These are phyloP conservation scores for Vigna unguiculata DNA, from an alignment of 306 rosid genomes.

Conservation along the genomic window DNA sequence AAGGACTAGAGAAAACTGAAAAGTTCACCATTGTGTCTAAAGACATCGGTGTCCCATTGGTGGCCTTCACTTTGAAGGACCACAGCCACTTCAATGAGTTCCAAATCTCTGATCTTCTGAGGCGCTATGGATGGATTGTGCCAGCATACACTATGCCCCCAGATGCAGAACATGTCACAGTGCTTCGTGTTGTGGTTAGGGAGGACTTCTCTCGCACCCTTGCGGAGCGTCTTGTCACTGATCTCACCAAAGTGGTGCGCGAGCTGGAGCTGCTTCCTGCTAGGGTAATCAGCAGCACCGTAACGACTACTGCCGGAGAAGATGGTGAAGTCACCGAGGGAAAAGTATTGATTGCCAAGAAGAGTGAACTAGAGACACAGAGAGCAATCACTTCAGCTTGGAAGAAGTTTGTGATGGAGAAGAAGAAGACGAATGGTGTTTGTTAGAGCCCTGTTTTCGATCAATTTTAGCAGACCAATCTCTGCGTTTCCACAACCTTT, in stretches of 20 bases:
- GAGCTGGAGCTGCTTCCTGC: conserved; percentile 77
- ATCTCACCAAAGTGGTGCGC: conserved; percentile 66
- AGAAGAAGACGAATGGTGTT: conserved; percentile 73
- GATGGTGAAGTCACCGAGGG: conserved; percentile 12
- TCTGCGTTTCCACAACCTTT: not conserved
- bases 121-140: conserved; percentile 90
- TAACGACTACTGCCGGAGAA: not conserved
- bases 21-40: conserved; percentile 76
- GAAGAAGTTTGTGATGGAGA: conserved; percentile 77
- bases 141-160: conserved; percentile 98
- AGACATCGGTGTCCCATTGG: conserved; percentile 84
- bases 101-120: conserved; percentile 71
- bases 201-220: conserved; percentile 88
- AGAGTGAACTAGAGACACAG: conserved; percentile 61
- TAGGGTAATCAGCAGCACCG: conserved; percentile 46
- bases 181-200: conserved; percentile 80
- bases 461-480: not conserved
- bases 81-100: conserved; percentile 63
- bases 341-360: conserved; percentile 48
- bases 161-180: conserved; percentile 81
- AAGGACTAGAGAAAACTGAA: conserved; percentile 69
- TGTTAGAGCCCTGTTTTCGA: conserved; percentile 48
- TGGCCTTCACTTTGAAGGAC: conserved; percentile 83
- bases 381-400: conserved; percentile 75
- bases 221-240: conserved; percentile 78